Evolutionary conservation across 345 rosid genomes (phyloP).

Genomic region (Erysimum cheiranthoides): DNA sequence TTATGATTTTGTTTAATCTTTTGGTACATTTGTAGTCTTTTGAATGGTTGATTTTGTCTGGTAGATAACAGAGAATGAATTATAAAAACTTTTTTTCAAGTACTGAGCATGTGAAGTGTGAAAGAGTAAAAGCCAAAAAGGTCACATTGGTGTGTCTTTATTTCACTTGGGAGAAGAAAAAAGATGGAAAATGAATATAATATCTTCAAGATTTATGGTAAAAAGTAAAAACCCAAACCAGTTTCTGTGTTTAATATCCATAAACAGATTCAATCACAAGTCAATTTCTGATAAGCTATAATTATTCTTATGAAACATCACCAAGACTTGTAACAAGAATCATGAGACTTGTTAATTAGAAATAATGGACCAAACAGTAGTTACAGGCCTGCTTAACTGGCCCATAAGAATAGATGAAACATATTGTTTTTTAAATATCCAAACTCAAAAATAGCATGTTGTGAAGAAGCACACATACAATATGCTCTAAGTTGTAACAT

Average conservation of each 20-base stretch:
- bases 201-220: constrained; percentile 11
- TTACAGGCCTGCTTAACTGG: neutral
- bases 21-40: neutral
- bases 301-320: neutral
- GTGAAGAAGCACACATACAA: neutral
- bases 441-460: neutral
- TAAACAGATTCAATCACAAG: neutral
- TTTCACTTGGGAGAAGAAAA: neutral
- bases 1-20: neutral
- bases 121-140: constrained; percentile 11
- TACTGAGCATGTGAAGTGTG: constrained; percentile 37
- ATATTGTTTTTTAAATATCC: neutral
- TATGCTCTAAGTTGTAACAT: neutral
- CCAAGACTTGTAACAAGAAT: neutral
- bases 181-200: neutral
- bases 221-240: neutral
- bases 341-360: neutral
- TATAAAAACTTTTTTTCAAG: neutral
- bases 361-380: neutral
- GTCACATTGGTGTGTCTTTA: constrained; percentile 13
- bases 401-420: neutral
- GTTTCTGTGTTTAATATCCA: neutral
- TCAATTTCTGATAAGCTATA: neutral
- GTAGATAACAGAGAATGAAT: constrained; percentile 2
- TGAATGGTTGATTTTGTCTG: constrained; percentile 24